A percentile compares a stretch with the other conserved stretches of the same genome.
These are phyloP conservation scores for Podaxis sp. DNA, from an alignment of 768 basidiomycete species.

Conservation along the genomic window DNA sequence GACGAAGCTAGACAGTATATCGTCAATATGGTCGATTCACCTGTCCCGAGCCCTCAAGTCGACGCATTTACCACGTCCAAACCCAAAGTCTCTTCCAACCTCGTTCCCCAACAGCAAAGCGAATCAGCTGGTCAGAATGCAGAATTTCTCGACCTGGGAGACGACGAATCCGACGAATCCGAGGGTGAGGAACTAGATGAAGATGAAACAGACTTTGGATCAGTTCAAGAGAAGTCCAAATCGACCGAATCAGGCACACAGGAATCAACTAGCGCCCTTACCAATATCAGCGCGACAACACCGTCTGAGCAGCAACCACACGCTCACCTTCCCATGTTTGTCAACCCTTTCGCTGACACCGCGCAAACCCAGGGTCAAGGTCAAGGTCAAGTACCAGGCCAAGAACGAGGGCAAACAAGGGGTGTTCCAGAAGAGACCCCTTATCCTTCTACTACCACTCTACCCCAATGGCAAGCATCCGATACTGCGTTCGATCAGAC, in stretches of 20 bases:
- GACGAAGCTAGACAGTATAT: constrained; percentile 78
- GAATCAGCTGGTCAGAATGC: constrained; percentile 26
- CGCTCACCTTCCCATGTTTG: background rate
- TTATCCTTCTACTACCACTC: background rate
- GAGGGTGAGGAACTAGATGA: constrained; percentile 38
- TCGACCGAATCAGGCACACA: background rate
- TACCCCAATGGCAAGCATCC: constrained; percentile 2
- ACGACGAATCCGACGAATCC: constrained; percentile 43
- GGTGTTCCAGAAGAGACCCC: constrained; percentile 3
- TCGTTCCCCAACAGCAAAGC: constrained; percentile 12
- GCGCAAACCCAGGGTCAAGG: background rate
- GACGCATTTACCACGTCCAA: constrained; percentile 34
- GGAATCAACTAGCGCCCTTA: background rate
- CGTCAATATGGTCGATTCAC: constrained; percentile 64
- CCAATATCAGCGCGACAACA: constrained; percentile 1
- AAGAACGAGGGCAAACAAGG: background rate
- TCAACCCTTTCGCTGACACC: background rate
- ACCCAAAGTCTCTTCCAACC: constrained; percentile 22
- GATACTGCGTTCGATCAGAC: background rate
- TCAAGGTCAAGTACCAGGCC: background rate
- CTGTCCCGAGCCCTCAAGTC: constrained; percentile 49
- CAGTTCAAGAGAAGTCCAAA: constrained; percentile 4
- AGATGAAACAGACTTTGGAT: constrained; percentile 29
- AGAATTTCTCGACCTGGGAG: constrained; percentile 71
- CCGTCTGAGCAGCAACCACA: constrained; percentile 2